Evolutionary conservation across 164 flowering plant genomes (phyloP), one percentile per base, ranked within the genome.

Genomic region (Magnolia kwangsiensis): DNA sequence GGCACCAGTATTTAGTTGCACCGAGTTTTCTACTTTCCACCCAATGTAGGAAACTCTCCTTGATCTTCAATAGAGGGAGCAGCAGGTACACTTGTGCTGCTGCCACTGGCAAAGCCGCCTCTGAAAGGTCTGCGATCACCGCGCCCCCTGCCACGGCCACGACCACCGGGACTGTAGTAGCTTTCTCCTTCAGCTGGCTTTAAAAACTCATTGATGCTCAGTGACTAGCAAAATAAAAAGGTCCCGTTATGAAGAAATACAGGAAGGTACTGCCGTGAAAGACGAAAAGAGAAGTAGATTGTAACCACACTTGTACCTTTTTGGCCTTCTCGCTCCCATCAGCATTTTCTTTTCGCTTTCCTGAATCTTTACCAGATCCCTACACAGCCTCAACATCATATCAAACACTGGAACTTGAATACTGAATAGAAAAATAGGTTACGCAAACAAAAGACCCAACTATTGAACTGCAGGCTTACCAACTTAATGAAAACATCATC

Each of bases 181-280:
- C 79, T 88, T 77, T 89, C 96, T 8, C 97, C 94, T 9, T 90
- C 96, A 77, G 89, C 88, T 66, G 97, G 94, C 89, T 93, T 95
- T 87, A 95, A 85, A 80, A 93, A 95, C 82, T 93, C 97, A 71
- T 87, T 88, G 14, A 95, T 90, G 92, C 88, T 92, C 31, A 93
- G 81, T 78, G 97, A 82, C 98, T 95, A 66, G n/a, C 18, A 74
- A 74, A 13, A 6, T 13, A 37, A 37, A 63, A 5, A 4, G 18
- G 18, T 13, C 19, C 6, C 9, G 9, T 24, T 9, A 24, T 18
- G 45, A 24, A 55, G 8, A 21, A 20, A 58, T 23, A 37, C 45
- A 37, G 4, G 45, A 50, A 55, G 31, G 19, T 37, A 72, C 51
- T 4, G 65, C 65, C 45, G 45, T 37, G 45, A 37, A 37, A 37